Base-by-base conservation (phyloP, 1,139 yeast genomes). In the Pichia sp. region DNA sequence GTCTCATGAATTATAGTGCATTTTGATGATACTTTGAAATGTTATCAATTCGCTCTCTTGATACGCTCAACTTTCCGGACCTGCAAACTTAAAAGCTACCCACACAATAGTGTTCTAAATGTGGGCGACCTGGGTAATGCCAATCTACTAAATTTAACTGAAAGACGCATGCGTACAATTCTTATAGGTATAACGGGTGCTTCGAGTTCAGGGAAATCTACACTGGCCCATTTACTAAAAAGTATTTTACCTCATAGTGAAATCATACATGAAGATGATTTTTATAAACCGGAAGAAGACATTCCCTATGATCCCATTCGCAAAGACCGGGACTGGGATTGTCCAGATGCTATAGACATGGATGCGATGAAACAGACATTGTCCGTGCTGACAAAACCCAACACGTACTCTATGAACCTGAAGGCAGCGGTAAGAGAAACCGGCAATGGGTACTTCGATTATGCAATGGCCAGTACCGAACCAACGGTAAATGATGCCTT, bases 181-280 rank as follows among this genome's bases (percentile, higher is more conserved):
- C 16, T 83, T 5, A 74, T 90, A 4, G 96, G 87, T 0, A 66
- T 90, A 31, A 87, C 96, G 46, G 98, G 97, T 1, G 95, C 97
- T 2, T 87, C 96, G 0, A 87, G 96, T 26, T 84, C 93, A 16
- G 98, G 98, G 0, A 92, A 92, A 65, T 86, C 95, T 1, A 79
- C 84, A 0, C 75, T 77, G 8, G 73, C 81, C 10, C 72, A 70
- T 49, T 68, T 75, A 2, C 63, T 81, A 6, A 67, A 69, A 23
- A 55, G 57, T 13, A 59, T 87, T 1, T 67, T 87, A 7, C 79
- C 81, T 0, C 64, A 75, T 29, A 75, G 87, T 0, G 69, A 75
- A 1, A 71, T 90, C 15, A 68, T 93, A 1, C 96, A 92, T 64
- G 84, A 90, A 64, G 99, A 93, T 68, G 98, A 93, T 69, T 93